A percentile compares a stretch with the other conserved stretches of the same genome.
Conservation (phyloP, 306 rosid genomes). For the Calophaca sinica region DNA sequence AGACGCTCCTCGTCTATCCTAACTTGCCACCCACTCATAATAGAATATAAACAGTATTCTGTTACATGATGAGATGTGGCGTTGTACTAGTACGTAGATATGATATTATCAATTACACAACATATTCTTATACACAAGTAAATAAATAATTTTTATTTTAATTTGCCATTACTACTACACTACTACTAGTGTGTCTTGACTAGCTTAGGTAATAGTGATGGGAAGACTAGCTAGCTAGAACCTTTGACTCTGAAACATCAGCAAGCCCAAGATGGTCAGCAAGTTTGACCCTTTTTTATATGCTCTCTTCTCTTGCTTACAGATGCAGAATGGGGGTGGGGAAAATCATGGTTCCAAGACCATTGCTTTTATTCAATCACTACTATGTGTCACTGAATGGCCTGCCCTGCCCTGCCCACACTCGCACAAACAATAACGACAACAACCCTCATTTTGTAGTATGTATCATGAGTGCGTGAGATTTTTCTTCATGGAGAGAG, state of each 20-base stretch:
- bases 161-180: too few species aligned
- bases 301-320: slow-evolving; percentile 49
- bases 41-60: slow-evolving; percentile 16
- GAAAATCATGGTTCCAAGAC: slow-evolving; percentile 70
- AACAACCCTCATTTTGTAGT: neutral
- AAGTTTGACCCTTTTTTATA: slow-evolving; percentile 61
- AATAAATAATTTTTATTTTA: neutral
- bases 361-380: slow-evolving; percentile 49
- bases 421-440: slow-evolving; percentile 45
- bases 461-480: slow-evolving; percentile 15
- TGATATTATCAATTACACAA: slow-evolving; percentile 37
- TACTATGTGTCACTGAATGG: slow-evolving; percentile 46
- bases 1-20: slow-evolving; percentile 75
- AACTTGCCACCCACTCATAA: slow-evolving; percentile 66
- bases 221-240: slow-evolving; percentile 43
- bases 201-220: slow-evolving; percentile 63
- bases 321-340: slow-evolving; percentile 66
- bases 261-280: slow-evolving; percentile 77
- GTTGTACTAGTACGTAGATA: slow-evolving; percentile 7
- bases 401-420: slow-evolving; percentile 39
- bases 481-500: neutral
- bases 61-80: too few species aligned
- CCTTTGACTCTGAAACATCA: slow-evolving; percentile 67
- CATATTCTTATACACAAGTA: neutral
- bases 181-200: neutral